Percentiles rank a stretch among this genome's conserved stretches.
phyloP scores from a whole-genome alignment of 176 grass and related monocot genomes.

The Hsuehochloa calcarea region DNA sequence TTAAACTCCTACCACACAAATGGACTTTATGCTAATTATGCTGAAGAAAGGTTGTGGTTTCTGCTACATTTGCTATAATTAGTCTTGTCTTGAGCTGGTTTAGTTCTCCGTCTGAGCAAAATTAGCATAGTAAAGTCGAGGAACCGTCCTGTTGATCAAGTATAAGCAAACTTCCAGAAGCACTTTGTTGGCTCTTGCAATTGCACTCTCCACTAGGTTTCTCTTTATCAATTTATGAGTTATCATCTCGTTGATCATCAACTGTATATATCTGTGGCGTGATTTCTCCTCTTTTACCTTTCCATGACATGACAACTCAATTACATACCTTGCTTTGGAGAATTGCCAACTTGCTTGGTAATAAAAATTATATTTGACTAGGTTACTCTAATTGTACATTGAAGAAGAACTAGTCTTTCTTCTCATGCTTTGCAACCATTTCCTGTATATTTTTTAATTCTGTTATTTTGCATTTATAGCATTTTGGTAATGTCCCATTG shows the following conservation, averaged over 20 bases:
- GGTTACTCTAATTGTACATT: not conserved
- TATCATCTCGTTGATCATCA: not conserved
- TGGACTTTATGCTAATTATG: not conserved
- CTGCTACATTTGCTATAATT: too few relatives aligned
- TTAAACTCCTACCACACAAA: not conserved
- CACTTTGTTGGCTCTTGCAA: not conserved
- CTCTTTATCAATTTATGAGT: not conserved
- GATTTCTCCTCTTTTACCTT: not conserved
- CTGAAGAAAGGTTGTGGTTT: not conserved
- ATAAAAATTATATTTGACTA: not conserved
- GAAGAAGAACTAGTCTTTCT: not conserved
- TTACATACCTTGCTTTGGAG: not conserved
- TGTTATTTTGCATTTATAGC: not conserved
- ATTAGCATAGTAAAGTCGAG: too few relatives aligned
- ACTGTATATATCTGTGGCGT: not conserved
- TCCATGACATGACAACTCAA: not conserved
- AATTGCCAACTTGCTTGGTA: not conserved
- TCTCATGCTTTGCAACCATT: not conserved
- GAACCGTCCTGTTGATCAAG: not conserved
- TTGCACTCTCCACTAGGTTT: not conserved
- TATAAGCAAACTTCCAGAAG: not conserved
- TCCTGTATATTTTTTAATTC: not conserved
- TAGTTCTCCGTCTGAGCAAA: too few relatives aligned
- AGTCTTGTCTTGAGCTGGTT: too few relatives aligned
- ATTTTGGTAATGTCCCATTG: not conserved